A percentile compares a stretch with the other conserved stretches of the same genome.
Evolutionary conservation across 345 rosid species (phyloP).

Genomic region (Bruguiera parviflora): DNA sequence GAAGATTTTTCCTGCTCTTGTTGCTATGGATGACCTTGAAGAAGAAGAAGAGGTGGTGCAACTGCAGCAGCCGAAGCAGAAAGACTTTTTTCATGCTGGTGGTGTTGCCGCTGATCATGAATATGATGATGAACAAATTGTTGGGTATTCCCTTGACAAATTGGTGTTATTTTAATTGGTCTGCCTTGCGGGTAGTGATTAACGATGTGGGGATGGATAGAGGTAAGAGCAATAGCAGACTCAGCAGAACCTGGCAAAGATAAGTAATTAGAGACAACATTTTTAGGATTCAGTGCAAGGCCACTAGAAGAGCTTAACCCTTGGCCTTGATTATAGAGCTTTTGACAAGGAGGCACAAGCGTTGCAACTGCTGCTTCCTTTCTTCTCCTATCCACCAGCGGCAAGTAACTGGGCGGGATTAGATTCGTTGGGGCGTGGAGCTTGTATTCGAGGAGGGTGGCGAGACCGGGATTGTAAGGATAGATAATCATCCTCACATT

Average conservation of each 20-base stretch:
- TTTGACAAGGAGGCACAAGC: constrained; percentile 9
- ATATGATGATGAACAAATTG: constrained; percentile 11
- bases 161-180: constrained; percentile 15
- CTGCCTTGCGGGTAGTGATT: constrained; percentile 11
- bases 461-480: constrained; percentile 91
- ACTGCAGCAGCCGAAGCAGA: constrained; percentile 10
- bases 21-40: no score
- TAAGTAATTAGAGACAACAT: constrained; percentile 11
- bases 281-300: constrained; percentile 30
- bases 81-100: constrained; percentile 19
- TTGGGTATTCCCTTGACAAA: constrained; percentile 16
- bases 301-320: not conserved
- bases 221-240: no score
- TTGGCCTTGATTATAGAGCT: constrained; percentile 23
- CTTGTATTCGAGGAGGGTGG: constrained; percentile 72
- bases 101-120: not conserved
- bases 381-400: constrained; percentile 22
- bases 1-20: no score
- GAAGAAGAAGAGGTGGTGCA: no score
- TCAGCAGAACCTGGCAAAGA: constrained; percentile 20
- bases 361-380: constrained; percentile 25
- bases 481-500: constrained; percentile 86
- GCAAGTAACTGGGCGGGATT: constrained; percentile 4
- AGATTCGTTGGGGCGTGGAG: constrained; percentile 69
- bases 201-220: not conserved